Base-by-base conservation (phyloP, 768 basidiomycete genomes). In the Postia placenta region DNA sequence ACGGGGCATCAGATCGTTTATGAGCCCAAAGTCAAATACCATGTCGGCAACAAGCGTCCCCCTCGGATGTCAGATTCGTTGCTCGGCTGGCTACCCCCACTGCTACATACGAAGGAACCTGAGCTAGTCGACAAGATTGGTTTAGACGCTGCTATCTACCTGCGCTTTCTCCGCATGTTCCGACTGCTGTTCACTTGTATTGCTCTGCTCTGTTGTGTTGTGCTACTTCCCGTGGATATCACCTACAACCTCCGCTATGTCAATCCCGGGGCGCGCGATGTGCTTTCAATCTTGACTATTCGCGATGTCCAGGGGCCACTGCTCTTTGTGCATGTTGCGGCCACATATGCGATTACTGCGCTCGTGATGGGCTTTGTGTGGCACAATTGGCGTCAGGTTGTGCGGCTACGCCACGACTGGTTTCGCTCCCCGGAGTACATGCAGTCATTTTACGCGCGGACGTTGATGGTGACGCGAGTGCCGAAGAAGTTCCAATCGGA, bases 1-100 rank as follows among this genome's bases (percentile, higher is more conserved):
- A 46, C 33, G 5, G 19, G 30, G 51, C 23, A 2, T 17, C 50
- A 91, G 91, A 79, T 90, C 53, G 81, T 93, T 50, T 95, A 95
- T 61, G 89, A 92, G 63, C 93, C 92, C 53, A 96, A 94, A 69
- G 81, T 90, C 67, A 94, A 94, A 67, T 94, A 92, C 62, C 88
- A 90, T 60, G 74, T 79, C 51, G 86, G 83, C 36, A 66, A 80
- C 66, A 90, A 90, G 64, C 70, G 75, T 23, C 90, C 88, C 25
- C 90, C 90, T 5, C 79, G 80, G 20, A 88, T 95, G 64, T 83
- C 83, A 33, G 83, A 87, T 64, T 83, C 86, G 1, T 64, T 95
- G 40, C 79, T 92, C 42, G 89, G 91, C 54, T 99, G 95, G 95
- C 70, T 97, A 0, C 83, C 85, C 6, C 93, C 93, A 0, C 78